Conservation (phyloP, 306 rosid genomes). For the Dalbergia cultrata region DNA sequence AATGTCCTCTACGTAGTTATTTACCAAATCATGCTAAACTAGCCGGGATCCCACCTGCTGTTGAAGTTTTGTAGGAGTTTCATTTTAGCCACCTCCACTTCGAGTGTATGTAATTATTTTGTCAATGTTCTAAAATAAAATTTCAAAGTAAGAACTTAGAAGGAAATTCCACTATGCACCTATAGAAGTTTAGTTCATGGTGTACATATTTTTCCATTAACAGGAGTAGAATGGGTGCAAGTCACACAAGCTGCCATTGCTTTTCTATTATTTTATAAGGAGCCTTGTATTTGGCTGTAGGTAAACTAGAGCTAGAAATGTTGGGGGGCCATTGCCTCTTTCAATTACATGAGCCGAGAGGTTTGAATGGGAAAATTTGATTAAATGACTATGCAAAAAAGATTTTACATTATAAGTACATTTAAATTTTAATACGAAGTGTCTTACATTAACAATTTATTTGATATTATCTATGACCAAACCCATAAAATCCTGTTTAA, state of each 20-base stretch:
- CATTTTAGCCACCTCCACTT: slow-evolving; percentile 24
- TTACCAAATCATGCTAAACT: slow-evolving; percentile 33
- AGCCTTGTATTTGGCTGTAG: neutral
- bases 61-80: slow-evolving; percentile 72
- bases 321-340: no score
- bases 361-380: no score
- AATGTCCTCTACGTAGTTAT: neutral
- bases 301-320: neutral
- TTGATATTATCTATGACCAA: no score
- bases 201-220: slow-evolving; percentile 46
- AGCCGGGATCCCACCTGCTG: slow-evolving; percentile 34
- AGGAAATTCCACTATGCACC: slow-evolving; percentile 35
- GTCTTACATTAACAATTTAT: no score
- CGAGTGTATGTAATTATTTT: slow-evolving; percentile 46
- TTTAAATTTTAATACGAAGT: no score
- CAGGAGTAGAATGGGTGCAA: slow-evolving; percentile 30
- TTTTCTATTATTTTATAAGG: neutral
- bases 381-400: no score
- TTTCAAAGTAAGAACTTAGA: slow-evolving; percentile 29
- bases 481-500: no score
- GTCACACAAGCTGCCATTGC: slow-evolving; percentile 9
- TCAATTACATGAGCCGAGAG: no score
- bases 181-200: neutral
- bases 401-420: no score
- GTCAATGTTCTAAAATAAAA: slow-evolving; percentile 25